Conservation (phyloP, 2,329 filamentous ascomycete genomes). For the Amylocarpus encephaloides region DNA sequence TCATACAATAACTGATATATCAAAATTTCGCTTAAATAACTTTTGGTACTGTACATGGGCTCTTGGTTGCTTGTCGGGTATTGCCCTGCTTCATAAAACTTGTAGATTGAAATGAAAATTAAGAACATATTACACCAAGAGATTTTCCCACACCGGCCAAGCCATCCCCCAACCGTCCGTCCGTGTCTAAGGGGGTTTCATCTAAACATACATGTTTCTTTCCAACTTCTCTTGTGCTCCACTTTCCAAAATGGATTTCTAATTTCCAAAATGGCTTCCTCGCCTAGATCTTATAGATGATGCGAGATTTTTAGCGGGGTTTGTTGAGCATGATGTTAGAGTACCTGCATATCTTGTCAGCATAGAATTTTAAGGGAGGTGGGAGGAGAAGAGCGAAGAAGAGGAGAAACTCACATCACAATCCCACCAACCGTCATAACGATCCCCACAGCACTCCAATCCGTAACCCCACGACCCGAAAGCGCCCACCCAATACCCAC, state of each 20-base stretch:
- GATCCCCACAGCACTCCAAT: constrained; percentile 21
- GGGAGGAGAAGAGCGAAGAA: not conserved
- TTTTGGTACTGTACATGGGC: no score
- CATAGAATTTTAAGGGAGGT: not conserved
- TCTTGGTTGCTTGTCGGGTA: no score
- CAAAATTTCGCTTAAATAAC: no score
- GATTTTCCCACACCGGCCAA: no score
- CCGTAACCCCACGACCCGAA: constrained; percentile 17
- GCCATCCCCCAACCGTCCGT: no score
- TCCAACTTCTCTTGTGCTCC: not conserved
- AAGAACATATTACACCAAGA: no score
- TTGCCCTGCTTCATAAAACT: no score
- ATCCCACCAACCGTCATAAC: constrained; percentile 24
- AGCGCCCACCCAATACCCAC: constrained; percentile 24
- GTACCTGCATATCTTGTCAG: constrained; percentile 14
- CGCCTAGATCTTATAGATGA: not conserved
- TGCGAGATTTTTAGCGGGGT: constrained; percentile 1
- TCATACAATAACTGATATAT: no score
- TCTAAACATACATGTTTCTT: not conserved
- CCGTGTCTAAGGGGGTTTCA: no score
- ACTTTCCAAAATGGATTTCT: not conserved
- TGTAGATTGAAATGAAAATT: no score
- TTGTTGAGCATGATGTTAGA: constrained; percentile 25
- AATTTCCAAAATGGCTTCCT: no score
- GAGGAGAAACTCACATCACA: constrained; percentile 17